Evolutionary conservation across 1,284 basidiomycete species (phyloP).

Genomic region (Puccinia hordei): DNA sequence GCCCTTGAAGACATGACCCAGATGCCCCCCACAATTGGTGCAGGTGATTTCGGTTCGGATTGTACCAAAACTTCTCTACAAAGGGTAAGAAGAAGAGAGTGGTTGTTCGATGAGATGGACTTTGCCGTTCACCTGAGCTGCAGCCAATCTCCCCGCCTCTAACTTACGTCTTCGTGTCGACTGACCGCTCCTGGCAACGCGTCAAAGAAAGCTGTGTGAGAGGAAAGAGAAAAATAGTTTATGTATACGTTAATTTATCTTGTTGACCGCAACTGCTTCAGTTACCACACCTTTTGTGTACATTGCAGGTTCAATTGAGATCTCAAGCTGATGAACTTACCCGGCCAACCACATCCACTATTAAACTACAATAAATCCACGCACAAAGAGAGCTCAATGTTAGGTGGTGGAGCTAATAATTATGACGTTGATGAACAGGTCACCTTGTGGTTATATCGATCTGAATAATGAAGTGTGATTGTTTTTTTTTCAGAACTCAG

Average conservation of each 20-base stretch:
- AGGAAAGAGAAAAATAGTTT: not conserved
- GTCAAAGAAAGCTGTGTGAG: constrained; percentile 60
- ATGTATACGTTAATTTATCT: no score
- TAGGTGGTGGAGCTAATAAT: not conserved
- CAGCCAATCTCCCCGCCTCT: not conserved
- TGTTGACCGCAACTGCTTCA: no score
- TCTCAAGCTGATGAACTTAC: not conserved
- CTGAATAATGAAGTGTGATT: constrained; percentile 7
- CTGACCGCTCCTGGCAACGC: constrained; percentile 54
- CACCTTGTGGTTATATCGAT: constrained; percentile 48
- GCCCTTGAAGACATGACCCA: constrained; percentile 61
- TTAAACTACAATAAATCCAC: constrained; percentile 57
- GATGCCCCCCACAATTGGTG: constrained; percentile 60
- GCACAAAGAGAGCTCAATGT: not conserved
- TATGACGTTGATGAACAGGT: not conserved
- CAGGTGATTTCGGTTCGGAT: constrained; percentile 61
- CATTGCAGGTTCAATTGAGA: not conserved
- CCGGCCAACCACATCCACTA: constrained; percentile 61
- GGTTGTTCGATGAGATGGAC: not conserved
- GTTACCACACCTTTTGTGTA: not conserved
- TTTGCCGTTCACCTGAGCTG: not conserved
- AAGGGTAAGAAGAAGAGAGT: constrained; percentile 50
- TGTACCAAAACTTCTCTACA: constrained; percentile 61
- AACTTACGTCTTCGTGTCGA: constrained; percentile 15
- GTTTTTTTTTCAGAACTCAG: not conserved